Evolutionary conservation across 768 basidiomycete species (phyloP).

Genomic region (Paxillus ammoniavirescens): DNA sequence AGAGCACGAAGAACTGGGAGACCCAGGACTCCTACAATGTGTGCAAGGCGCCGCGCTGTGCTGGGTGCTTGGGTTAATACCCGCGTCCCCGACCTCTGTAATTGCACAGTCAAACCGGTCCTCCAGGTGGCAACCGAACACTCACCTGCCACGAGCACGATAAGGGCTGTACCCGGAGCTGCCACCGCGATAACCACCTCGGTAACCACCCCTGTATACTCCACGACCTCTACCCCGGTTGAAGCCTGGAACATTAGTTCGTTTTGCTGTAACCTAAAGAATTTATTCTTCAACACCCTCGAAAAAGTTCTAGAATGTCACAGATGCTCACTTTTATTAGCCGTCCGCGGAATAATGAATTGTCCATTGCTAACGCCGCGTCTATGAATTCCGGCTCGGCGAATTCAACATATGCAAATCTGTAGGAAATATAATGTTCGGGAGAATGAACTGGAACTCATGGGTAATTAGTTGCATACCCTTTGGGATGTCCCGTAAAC

Average conservation of each 20-base stretch:
- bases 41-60: slow-evolving; percentile 16
- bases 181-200: slow-evolving; percentile 60
- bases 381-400: slow-evolving; percentile 90
- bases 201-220: slow-evolving; percentile 54
- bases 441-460: slow-evolving; percentile 3
- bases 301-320: not conserved
- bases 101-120: slow-evolving; percentile 3
- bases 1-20: slow-evolving; percentile 6
- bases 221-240: slow-evolving; percentile 81
- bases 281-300: not conserved
- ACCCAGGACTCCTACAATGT: slow-evolving; percentile 8
- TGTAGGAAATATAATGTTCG: slow-evolving; percentile 32
- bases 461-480: slow-evolving; percentile 47
- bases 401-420: slow-evolving; percentile 99
- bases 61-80: slow-evolving; percentile 33
- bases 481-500: slow-evolving; percentile 99
- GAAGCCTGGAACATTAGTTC: slow-evolving; percentile 94
- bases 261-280: slow-evolving; percentile 84
- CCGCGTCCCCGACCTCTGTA: slow-evolving; percentile 75
- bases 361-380: slow-evolving; percentile 90
- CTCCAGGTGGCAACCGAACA: slow-evolving; percentile 11
- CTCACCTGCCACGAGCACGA: slow-evolving; percentile 73
- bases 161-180: slow-evolving; percentile 54
- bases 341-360: slow-evolving; percentile 92
- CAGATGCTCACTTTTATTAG: slow-evolving; percentile 75